These are phyloP conservation scores for Penicillium fimorum DNA, from an alignment of 495 filamentous ascomycete genomes.

Conservation along the genomic window DNA sequence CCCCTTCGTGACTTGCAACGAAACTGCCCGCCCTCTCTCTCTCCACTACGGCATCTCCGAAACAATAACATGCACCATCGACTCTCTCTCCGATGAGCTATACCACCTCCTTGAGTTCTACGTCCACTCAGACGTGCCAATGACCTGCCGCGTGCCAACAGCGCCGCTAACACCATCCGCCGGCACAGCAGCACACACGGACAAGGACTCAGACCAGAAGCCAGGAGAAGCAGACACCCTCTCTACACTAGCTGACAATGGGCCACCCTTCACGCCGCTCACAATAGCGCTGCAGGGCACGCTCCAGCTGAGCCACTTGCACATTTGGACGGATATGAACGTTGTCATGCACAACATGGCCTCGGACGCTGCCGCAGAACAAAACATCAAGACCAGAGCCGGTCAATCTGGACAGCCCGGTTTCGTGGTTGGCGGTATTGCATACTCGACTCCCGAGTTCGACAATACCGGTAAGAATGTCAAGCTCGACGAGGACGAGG, in stretches of 20 bases:
- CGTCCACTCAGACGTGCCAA: slow-evolving; percentile 91
- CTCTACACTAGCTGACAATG: slow-evolving; percentile 38
- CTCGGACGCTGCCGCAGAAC: slow-evolving; percentile 27
- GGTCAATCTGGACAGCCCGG: slow-evolving; percentile 45
- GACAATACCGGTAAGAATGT: slow-evolving; percentile 34
- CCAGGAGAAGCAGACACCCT: slow-evolving; percentile 22
- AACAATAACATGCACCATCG: slow-evolving; percentile 90
- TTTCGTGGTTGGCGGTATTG: slow-evolving; percentile 79
- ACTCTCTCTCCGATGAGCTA: slow-evolving; percentile 78
- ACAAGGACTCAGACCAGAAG: slow-evolving; percentile 13
- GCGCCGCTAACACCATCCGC: slow-evolving; percentile 50
- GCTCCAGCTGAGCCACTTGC: slow-evolving; percentile 83
- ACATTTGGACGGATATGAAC: slow-evolving; percentile 87
- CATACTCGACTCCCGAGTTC: slow-evolving; percentile 78
- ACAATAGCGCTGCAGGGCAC: slow-evolving; percentile 88
- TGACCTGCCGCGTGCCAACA: slow-evolving; percentile 87
- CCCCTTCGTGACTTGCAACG: slow-evolving; percentile 88
- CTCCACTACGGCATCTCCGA: slow-evolving; percentile 75
- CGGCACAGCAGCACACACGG: slow-evolving; percentile 8
- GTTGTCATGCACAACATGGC: slow-evolving; percentile 75
- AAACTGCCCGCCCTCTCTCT: slow-evolving; percentile 77
- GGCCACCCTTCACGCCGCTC: slow-evolving; percentile 56
- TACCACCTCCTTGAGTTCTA: slow-evolving; percentile 99
- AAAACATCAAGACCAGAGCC: slow-evolving; percentile 16
- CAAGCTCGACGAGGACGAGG: slow-evolving; percentile 38